Percentiles rank a stretch among this genome's conserved stretches.
These are phyloP conservation scores for Mitragyna speciosa DNA, from an alignment of 257 asterid species.

Conservation along the genomic window DNA sequence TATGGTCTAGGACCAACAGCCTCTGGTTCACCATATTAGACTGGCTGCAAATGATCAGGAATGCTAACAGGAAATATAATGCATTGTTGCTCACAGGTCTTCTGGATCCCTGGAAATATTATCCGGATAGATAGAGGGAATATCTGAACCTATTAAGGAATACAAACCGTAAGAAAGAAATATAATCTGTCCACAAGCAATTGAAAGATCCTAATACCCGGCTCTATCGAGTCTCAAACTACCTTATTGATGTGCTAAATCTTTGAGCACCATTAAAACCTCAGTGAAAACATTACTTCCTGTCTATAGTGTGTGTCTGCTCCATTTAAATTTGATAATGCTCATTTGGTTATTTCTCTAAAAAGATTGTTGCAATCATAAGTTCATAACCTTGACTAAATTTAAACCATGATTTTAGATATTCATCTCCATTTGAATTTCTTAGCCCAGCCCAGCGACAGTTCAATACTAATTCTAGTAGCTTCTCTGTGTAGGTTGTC, in stretches of 20 bases:
- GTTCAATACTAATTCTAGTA: neutral
- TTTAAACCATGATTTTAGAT: neutral
- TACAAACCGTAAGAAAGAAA: too few species aligned
- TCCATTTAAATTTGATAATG: neutral
- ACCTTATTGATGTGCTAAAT: neutral
- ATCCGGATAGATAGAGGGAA: too few species aligned
- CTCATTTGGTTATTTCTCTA: neutral
- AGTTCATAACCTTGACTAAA: neutral
- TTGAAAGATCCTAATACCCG: neutral
- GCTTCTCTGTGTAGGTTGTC: constrained; percentile 24
- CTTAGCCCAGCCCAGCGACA: neutral
- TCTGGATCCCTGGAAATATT: neutral
- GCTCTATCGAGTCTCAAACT: neutral
- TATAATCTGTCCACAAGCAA: neutral
- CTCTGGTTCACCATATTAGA: too few species aligned
- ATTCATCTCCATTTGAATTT: neutral
- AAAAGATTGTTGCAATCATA: neutral
- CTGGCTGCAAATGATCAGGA: too few species aligned
- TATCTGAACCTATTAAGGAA: too few species aligned
- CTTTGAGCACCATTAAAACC: neutral
- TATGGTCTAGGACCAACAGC: too few species aligned
- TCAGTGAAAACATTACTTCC: neutral
- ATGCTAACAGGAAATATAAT: neutral
- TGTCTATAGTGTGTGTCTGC: neutral
- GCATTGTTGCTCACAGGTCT: neutral